Evolutionary conservation across 2,329 filamentous ascomycete species (phyloP), one percentile per base, ranked within the genome.

Genomic region (Fusarium piperis): DNA sequence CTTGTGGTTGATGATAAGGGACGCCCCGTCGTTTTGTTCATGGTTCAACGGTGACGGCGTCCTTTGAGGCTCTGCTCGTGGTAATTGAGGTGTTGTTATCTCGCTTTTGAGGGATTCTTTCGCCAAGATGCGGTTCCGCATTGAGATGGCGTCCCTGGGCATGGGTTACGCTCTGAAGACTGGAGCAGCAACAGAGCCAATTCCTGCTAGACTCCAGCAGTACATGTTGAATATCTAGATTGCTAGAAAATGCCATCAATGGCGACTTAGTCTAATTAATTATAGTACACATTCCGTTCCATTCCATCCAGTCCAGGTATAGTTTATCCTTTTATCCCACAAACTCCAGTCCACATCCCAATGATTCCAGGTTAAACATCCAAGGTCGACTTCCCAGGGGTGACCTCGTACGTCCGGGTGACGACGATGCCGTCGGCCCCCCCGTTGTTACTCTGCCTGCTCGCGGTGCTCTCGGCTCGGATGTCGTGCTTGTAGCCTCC

Each of bases 351-450:
- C 28, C 26, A 48, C 26, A 10, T 46, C 41, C 41, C 30, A 63
- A 35, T 10, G 46, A 69, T 26, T 12, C 44, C 33, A 36, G 18
- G 23, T 52, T 65, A 77, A 7, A 77, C 73, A 63, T 76, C 74
- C 58, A 77, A 18, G n/a, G 69, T 70, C 15, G 74, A 72, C 65
- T 77, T 77, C 10, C 38, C 64, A 28, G 74, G 74, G 6, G 52
- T 60, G 13, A 77, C 72, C 44, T 76, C 71, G 44, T 77, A 77
- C 11, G 75, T 76, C 26, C 65, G 64, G 4, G 74, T 77, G 4
- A 77, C 75, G 67, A 77, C 69, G 35, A 77, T 77, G 0, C 75
- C 75, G 3, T 75, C 75, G 2, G 41, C 20, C 20, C 33, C 20
- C 20, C 33, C 70, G 6, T 39, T 51, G 13, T 57, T 51, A 28